phyloP scores from a whole-genome alignment of 1,284 basidiomycete species.

The Pseudozyma tsukubaensis region DNA sequence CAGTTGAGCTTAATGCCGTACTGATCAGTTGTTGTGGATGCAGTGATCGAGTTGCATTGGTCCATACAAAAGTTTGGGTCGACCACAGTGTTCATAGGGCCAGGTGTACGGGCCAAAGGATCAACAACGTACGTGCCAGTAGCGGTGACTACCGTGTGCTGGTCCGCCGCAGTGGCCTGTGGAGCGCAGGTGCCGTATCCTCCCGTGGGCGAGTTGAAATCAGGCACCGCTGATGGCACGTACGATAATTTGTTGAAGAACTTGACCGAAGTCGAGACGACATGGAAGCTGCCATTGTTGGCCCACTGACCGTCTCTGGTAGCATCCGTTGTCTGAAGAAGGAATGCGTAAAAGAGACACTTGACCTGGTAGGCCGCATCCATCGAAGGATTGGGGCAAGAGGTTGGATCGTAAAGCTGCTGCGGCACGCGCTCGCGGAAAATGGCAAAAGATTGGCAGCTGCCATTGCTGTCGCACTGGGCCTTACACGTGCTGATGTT shows the following conservation, averaged over 20 bases:
- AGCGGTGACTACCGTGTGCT: not conserved
- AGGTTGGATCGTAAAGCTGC: not conserved
- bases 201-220: not conserved
- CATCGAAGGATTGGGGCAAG: not conserved
- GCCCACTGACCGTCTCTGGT: slow-evolving; percentile 5
- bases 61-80: slow-evolving; percentile 3
- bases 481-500: not conserved
- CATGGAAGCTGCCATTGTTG: slow-evolving; percentile 5
- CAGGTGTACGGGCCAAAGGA: not conserved
- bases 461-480: not conserved
- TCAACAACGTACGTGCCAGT: not conserved
- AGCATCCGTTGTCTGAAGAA: not conserved
- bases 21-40: not conserved
- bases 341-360: slow-evolving; percentile 7
- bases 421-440: slow-evolving; percentile 1
- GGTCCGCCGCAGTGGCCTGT: not conserved
- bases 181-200: not conserved
- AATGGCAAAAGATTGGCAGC: slow-evolving; percentile 7
- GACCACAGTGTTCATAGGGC: slow-evolving; percentile 1
- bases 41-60: not conserved
- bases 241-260: not conserved
- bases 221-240: not conserved
- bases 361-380: slow-evolving; percentile 4
- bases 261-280: not conserved
- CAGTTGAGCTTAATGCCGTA: slow-evolving; percentile 7